A percentile compares a stretch with the other conserved stretches of the same genome.
These are phyloP conservation scores for Rhodotorula sp. DNA, from an alignment of 1,284 basidiomycete species.

Conservation along the genomic window DNA sequence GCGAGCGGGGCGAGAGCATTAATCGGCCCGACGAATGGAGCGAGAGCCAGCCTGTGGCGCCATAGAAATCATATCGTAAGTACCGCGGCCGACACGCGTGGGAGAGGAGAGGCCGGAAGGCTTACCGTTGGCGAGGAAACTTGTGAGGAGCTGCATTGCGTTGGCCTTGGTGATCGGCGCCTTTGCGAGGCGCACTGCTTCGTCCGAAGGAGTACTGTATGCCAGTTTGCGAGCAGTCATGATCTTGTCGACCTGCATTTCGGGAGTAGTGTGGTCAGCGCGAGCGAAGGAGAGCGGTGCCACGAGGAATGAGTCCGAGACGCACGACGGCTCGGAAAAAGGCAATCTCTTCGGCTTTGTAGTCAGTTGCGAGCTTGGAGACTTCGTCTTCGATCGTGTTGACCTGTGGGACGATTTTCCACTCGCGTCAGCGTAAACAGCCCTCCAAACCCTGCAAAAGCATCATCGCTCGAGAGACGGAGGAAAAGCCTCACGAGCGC, in stretches of 20 bases:
- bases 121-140: conserved; percentile 73
- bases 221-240: conserved; percentile 71
- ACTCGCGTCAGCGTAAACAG: neutral
- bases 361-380: conserved; percentile 77
- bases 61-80: neutral
- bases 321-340: conserved; percentile 76
- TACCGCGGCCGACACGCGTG: neutral
- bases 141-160: conserved; percentile 64
- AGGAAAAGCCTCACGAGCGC: conserved; percentile 10
- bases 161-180: conserved; percentile 67
- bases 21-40: conserved; percentile 51
- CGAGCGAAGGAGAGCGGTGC: neutral
- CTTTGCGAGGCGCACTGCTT: conserved; percentile 62
- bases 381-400: conserved; percentile 68
- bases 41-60: conserved; percentile 38
- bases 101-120: neutral
- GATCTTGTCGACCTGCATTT: conserved; percentile 72
- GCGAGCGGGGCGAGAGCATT: conserved; percentile 68
- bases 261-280: neutral
- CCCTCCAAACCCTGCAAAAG: neutral
- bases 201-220: conserved; percentile 70
- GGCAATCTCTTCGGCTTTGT: conserved; percentile 68
- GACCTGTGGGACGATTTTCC: too few species aligned
- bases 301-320: conserved; percentile 7
- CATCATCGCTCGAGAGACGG: neutral